Base-by-base conservation (phyloP, 805 yeast genomes). In the Candida ascalaphidarum region DNA sequence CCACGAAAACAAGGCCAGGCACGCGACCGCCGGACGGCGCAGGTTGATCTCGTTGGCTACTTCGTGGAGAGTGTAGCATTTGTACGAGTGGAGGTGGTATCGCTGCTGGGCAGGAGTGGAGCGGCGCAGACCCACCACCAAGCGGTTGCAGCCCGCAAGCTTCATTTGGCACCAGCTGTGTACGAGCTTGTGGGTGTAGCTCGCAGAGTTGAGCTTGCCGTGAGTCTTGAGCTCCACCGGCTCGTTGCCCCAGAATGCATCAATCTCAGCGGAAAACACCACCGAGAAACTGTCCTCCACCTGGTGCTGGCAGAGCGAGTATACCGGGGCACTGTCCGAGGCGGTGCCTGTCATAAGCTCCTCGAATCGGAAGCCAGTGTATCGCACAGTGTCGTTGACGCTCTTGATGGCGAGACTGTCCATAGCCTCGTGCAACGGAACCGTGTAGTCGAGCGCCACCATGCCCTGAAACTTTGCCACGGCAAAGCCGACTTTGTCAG, bases 211-310 rank as follows among this genome's bases (percentile, higher is more conserved):
- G 11, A 5, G n/a, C 22, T n/a, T 16, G 18, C 20, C 22, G 29
- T 48, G 52, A 1, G 55, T 45, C 23, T 49, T 49, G 17, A 48
- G 33, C 32, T 49, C 55, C 3, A 48, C 41, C 24, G 46, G 46
- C 24, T 36, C 29, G 7, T 14, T 23, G 17, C 23, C 16, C 9
- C 29, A 26, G 11, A 36, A 31, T 19, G 48, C 43, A 33, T 49
- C 55, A 8, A 49, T 38, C 27, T 49, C 55, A 4, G 55, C 53
- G 4, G 50, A 38, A 28, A 36, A 45, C 7, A 35, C 24, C 6
- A 45, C 27, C 2, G 38, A 32, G 8, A 30, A n/a, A n/a, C n/a
- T 26, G 9, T 26, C 34, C 11, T 21, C 30, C 4, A 44, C 21
- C 3, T 31, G 15, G 16, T 39, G 44, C 5, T 26, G 16, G 3